A percentile compares a stretch with the other conserved stretches of the same genome.
Evolutionary conservation across 129 eudicot species (phyloP).

Genomic region (Ambrosia trifida): DNA sequence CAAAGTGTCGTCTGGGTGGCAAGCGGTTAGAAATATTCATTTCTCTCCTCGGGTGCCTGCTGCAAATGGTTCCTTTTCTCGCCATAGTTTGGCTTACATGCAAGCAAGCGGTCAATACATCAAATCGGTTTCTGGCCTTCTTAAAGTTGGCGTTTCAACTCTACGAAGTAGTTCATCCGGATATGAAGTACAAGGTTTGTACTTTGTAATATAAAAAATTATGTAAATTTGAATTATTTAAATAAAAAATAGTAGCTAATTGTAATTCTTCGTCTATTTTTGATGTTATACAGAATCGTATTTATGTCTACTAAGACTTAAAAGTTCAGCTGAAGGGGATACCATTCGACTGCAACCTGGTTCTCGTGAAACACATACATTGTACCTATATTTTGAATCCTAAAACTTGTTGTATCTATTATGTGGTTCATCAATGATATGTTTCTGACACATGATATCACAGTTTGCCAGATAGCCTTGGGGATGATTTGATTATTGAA

Average conservation of each 20-base stretch:
- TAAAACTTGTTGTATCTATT: conserved; percentile 13
- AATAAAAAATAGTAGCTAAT: conserved; percentile 10
- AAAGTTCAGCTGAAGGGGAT: conserved; percentile 80
- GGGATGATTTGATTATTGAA: conserved; percentile 77
- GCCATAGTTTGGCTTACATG: conserved; percentile 77
- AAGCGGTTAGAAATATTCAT: conserved; percentile 56
- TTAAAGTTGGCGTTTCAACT: conserved; percentile 73
- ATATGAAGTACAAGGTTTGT: conserved; percentile 71
- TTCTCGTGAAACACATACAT: conserved; percentile 78
- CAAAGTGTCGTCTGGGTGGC: conserved; percentile 67
- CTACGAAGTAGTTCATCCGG: conserved; percentile 68
- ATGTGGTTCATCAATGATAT: neutral
- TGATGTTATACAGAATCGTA: conserved; percentile 53
- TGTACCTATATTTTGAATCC: conserved; percentile 45
- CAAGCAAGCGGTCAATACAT: conserved; percentile 76
- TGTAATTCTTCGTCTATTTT: neutral
- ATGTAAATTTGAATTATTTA: conserved; percentile 1
- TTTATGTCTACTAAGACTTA: conserved; percentile 65
- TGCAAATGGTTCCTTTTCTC: conserved; percentile 65
- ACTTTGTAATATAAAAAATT: conserved; percentile 27
- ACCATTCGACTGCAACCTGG: conserved; percentile 80
- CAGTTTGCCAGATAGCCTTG: conserved; percentile 87
- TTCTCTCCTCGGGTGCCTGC: conserved; percentile 65
- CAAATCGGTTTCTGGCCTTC: conserved; percentile 82
- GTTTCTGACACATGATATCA: conserved; percentile 36